Percentiles rank a stretch among this genome's conserved stretches.
These are phyloP conservation scores for Naganishia sp. DNA, from an alignment of 1,284 basidiomycete genomes.

Conservation along the genomic window DNA sequence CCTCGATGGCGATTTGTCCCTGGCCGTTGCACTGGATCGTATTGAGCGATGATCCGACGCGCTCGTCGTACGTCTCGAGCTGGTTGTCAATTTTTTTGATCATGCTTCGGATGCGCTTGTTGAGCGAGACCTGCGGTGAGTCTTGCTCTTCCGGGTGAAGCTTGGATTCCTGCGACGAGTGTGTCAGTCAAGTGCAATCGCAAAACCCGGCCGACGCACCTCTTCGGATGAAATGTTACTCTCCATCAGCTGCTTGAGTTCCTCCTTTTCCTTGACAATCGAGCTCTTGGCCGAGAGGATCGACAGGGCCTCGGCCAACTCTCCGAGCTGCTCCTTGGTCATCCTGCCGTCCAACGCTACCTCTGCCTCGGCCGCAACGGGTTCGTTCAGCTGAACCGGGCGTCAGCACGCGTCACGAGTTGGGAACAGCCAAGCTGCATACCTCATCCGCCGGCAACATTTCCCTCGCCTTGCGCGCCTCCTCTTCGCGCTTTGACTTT, in stretches of 20 bases:
- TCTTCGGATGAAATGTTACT: conserved; percentile 87
- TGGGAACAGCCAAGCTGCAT: conserved; percentile 14
- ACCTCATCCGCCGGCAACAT: conserved; percentile 79
- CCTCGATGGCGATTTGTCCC: conserved; percentile 86
- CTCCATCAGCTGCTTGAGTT: conserved; percentile 84
- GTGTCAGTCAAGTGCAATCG: conserved; percentile 4
- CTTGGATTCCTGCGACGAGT: conserved; percentile 49
- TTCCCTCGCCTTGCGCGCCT: conserved; percentile 71
- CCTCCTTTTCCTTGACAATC: conserved; percentile 92
- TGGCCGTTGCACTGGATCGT: conserved; percentile 90
- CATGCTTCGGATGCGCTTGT: conserved; percentile 93
- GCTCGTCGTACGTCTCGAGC: conserved; percentile 85
- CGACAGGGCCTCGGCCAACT: conserved; percentile 84
- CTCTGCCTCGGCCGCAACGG: conserved; percentile 5
- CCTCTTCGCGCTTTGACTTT: conserved; percentile 62
- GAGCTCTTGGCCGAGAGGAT: conserved; percentile 94
- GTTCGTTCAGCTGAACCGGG: conserved; percentile 17
- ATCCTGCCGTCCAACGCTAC: conserved; percentile 69
- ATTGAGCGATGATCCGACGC: conserved; percentile 88
- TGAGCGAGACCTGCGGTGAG: conserved; percentile 60
- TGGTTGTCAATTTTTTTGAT: conserved; percentile 94
- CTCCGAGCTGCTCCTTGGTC: conserved; percentile 94
- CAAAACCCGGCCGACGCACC: conserved; percentile 53
- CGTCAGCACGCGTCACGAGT: not conserved
- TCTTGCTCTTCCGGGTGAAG: conserved; percentile 51